Base-by-base conservation (phyloP, 768 basidiomycete species). In the Amanita rimosa region DNA sequence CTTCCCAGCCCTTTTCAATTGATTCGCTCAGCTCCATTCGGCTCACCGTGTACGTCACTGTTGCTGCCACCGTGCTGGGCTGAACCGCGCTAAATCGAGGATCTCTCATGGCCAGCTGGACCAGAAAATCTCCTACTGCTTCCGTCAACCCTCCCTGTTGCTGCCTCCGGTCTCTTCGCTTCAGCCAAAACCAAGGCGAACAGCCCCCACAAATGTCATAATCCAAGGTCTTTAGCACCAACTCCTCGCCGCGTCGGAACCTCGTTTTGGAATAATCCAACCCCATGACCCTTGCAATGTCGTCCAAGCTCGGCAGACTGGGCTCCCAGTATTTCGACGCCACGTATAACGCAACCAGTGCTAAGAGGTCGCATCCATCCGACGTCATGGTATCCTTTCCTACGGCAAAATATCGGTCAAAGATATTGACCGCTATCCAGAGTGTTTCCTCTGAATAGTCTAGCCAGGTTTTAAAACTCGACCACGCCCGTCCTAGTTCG, bases 121-220 rank as follows among this genome's bases (percentile, higher is more conserved):
- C 48, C 29, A 49, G 17, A 13, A 49, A 49, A 21, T 49, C 29
- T 36, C 43, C 40, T 17, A 49, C 39, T 21, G 13, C 7, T 31
- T 27, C 27, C 19, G 19, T 21, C 31, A 41, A 26, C 17, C 47
- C 31, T 13, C 35, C 29, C 17, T 19, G n/a, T 7, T 14, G n/a
- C 36, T 17, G 11, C 17, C 37, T 13, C 40, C 40, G n/a, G 1
- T 21, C 31, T 34, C 41, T 21, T 9, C 41, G 27, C 9, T 16
- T 33, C 33, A 49, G 21, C 48, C 48, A 49, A 22, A 39, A 43
- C 48, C 48, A 49, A 17, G 48, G 48, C 14, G 48, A 49, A 36
- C 39, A 49, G 14, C 48, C 48, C 10, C 38, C 17, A 35, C 10
- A 49, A 17, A 49, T 33, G 3, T 24, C 19, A 24, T 42, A 43